These are phyloP conservation scores for Cochlearia excelsa DNA, from an alignment of 345 rosid genomes.

Conservation along the genomic window DNA sequence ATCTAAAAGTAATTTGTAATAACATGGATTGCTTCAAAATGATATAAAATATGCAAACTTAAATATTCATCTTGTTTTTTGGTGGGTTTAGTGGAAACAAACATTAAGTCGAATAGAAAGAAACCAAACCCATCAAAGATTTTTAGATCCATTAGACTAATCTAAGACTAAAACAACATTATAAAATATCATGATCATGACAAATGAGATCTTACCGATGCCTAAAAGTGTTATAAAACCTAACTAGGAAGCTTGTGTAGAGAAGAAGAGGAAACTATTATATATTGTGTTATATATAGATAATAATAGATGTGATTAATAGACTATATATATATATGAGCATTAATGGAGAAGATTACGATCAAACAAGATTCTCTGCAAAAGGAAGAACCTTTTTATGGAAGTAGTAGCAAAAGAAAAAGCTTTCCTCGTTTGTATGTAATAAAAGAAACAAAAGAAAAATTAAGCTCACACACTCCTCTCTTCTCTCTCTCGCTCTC, in stretches of 20 bases:
- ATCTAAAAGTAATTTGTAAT: too few relatives aligned
- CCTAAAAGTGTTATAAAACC: slow-evolving; percentile 32
- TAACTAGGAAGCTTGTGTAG: slow-evolving; percentile 18
- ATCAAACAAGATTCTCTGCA: slow-evolving; percentile 41
- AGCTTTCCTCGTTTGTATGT: slow-evolving; percentile 39
- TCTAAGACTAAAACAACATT: slow-evolving; percentile 2
- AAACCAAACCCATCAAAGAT: slow-evolving; percentile 21
- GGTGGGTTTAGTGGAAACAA: slow-evolving; percentile 3
- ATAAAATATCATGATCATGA: not conserved
- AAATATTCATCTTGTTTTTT: too few relatives aligned
- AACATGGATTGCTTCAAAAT: slow-evolving; percentile 23
- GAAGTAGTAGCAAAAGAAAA: slow-evolving; percentile 33
- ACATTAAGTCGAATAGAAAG: slow-evolving; percentile 6
- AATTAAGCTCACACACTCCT: slow-evolving; percentile 6
- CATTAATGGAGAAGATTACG: slow-evolving; percentile 26
- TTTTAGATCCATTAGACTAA: slow-evolving; percentile 21
- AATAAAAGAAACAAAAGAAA: slow-evolving; percentile 31
- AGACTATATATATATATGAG: not conserved
- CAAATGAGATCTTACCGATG: slow-evolving; percentile 24
- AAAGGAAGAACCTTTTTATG: slow-evolving; percentile 34
- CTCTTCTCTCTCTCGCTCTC: slow-evolving; percentile 16
- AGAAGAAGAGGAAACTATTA: not conserved
- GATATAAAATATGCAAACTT: slow-evolving; percentile 14
- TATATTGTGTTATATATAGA: not conserved
- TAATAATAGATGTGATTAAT: not conserved